Evolutionary conservation across 768 basidiomycete genomes (phyloP).

Genomic region (Tephrocybe sp.): DNA sequence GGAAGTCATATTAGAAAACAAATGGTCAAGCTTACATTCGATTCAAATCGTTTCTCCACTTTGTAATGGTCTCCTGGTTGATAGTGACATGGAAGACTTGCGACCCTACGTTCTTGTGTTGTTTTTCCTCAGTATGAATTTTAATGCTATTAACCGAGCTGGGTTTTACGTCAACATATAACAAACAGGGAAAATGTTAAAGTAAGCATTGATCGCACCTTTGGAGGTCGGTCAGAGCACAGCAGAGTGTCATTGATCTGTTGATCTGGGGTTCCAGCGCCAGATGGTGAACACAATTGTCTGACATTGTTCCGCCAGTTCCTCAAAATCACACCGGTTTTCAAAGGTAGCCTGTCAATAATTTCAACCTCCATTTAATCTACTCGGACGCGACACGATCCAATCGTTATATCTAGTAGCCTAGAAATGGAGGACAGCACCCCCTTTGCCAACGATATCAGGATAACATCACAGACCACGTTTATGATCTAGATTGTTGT

Average conservation of each 20-base stretch:
- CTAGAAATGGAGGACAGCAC: constrained; percentile 5
- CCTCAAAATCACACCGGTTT: constrained; percentile 6
- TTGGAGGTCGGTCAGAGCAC: constrained; percentile 3
- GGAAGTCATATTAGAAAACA: too few species aligned
- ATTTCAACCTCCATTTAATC: not conserved
- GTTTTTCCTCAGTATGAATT: constrained; percentile 1
- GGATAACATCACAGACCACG: constrained; percentile 1
- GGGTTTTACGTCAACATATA: not conserved
- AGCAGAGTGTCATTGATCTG: too few species aligned
- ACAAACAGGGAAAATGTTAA: not conserved
- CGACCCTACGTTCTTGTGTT: not conserved
- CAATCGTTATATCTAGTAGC: constrained; percentile 8
- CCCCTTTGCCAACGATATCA: not conserved
- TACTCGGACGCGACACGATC: not conserved
- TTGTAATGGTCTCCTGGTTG: constrained; percentile 9
- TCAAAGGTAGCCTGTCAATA: not conserved
- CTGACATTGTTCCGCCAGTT: too few species aligned
- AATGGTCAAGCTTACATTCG: constrained; percentile 6
- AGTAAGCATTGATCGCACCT: not conserved
- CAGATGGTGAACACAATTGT: constrained; percentile 7
- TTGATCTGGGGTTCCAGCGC: constrained; percentile 1
- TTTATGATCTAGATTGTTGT: too few species aligned
- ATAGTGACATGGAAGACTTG: constrained; percentile 5
- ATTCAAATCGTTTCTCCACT: not conserved
- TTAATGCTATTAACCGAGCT: constrained; percentile 2